Evolutionary conservation across 1,284 basidiomycete species (phyloP).

Genomic region (Tylopilus sp.): DNA sequence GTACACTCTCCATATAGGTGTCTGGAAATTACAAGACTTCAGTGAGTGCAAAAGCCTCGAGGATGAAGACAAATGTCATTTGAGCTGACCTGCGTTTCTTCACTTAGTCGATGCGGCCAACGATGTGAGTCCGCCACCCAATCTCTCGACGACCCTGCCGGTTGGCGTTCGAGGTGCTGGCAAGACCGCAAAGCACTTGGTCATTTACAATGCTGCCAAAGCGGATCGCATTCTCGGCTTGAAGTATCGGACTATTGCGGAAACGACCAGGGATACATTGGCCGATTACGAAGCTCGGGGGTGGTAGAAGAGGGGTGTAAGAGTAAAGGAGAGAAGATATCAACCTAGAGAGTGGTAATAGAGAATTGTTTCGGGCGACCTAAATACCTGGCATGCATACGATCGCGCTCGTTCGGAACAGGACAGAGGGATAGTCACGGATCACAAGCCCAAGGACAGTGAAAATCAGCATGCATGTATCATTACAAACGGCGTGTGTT

Average conservation of each 20-base stretch:
- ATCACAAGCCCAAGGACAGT: too few species aligned
- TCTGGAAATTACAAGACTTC: slow-evolving; percentile 35
- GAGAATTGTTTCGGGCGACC: background rate
- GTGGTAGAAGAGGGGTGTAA: slow-evolving; percentile 28
- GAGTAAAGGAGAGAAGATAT: background rate
- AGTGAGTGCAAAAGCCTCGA: slow-evolving; percentile 15
- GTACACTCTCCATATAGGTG: slow-evolving; percentile 10
- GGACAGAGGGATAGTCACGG: too few species aligned
- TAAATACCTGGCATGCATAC: background rate
- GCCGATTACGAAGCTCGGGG: slow-evolving; percentile 40
- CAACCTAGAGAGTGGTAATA: too few species aligned
- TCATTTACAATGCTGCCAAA: slow-evolving; percentile 39
- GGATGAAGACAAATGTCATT: background rate
- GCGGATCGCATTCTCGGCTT: slow-evolving; percentile 45
- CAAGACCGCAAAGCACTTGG: slow-evolving; percentile 36
- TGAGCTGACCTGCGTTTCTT: background rate
- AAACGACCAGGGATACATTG: slow-evolving; percentile 45
- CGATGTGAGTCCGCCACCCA: slow-evolving; percentile 23
- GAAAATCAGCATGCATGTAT: too few species aligned
- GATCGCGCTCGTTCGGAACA: too few species aligned
- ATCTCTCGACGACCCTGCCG: slow-evolving; percentile 20
- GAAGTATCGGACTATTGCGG: slow-evolving; percentile 44
- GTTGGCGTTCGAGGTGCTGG: slow-evolving; percentile 37
- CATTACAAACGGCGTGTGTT: too few species aligned
- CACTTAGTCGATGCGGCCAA: slow-evolving; percentile 32